These are phyloP conservation scores for Rutstroemia sp. DNA, from an alignment of 2,329 filamentous ascomycete genomes.

Conservation along the genomic window DNA sequence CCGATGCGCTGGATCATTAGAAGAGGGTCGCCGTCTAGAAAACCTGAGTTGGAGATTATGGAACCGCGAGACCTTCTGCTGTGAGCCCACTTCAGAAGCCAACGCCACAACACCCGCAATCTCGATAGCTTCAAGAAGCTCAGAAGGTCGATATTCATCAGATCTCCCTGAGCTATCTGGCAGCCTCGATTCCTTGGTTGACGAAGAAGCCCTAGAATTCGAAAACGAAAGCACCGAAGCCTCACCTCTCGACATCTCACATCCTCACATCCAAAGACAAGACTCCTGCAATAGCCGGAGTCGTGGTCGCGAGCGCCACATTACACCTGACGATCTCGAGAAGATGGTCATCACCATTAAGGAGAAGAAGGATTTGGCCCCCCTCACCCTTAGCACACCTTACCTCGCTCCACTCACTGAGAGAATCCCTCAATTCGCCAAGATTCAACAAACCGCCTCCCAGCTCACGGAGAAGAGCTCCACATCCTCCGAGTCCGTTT, in stretches of 20 bases:
- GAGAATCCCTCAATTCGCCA: background rate
- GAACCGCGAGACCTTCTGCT: slow-evolving; percentile 90
- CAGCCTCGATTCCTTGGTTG: slow-evolving; percentile 67
- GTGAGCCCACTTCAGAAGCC: slow-evolving; percentile 53
- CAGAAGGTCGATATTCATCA: slow-evolving; percentile 36
- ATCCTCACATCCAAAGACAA: slow-evolving; percentile 59
- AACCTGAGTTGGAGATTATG: slow-evolving; percentile 95
- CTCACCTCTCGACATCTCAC: slow-evolving; percentile 47
- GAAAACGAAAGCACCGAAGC: slow-evolving; percentile 36
- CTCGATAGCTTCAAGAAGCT: slow-evolving; percentile 27
- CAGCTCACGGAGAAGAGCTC: slow-evolving; percentile 25
- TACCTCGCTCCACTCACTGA: slow-evolving; percentile 34
- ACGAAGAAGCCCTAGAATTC: slow-evolving; percentile 59
- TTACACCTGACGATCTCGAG: slow-evolving; percentile 85
- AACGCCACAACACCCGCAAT: slow-evolving; percentile 37
- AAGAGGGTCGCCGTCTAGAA: slow-evolving; percentile 85
- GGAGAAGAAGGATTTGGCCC: slow-evolving; percentile 65
- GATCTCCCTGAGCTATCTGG: slow-evolving; percentile 67
- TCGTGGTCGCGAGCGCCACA: slow-evolving; percentile 73
- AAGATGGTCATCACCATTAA: slow-evolving; percentile 93
- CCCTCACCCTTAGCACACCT: slow-evolving; percentile 36
- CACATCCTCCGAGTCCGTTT: slow-evolving; percentile 20
- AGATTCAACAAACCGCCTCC: slow-evolving; percentile 43
- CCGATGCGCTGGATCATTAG: slow-evolving; percentile 86
- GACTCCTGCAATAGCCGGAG: slow-evolving; percentile 67